Base-by-base conservation (phyloP, 2,329 filamentous ascomycete species). In the Beauveria scarabaeidicola region DNA sequence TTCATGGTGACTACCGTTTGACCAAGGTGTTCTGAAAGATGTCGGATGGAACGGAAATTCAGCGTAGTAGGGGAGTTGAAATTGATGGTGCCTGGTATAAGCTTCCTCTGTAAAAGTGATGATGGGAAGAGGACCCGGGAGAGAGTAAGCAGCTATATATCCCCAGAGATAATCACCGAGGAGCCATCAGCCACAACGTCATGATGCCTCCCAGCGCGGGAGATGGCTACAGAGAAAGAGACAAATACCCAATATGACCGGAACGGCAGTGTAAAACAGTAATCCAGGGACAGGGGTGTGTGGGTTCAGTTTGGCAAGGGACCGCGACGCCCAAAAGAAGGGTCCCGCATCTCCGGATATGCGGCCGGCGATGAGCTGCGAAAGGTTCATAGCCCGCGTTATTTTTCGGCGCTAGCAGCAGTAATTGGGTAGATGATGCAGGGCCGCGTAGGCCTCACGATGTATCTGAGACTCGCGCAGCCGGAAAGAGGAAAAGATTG, bases 1-100 rank as follows among this genome's bases (percentile, higher is more conserved):
- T 70, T 67, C 71, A 73, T 72, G 44, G 44, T 63, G 51, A 38
- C 58, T 41, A 38, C 13, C 6, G 13, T 15, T 36, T 36, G 13
- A 15, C 5, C 5, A 15, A 15, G 2, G 32, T 13, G 11, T 36
- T 36, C 3, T 15, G 5, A 36, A 36, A 6, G 32, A 36, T 6
- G 32, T 36, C 5, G 5, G 5, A 36, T 15, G 11, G 32, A 15
- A 36, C 15, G 5, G 13, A 15, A 36, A 5, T 5, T 36, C 13
- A 36, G 13, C 32, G 32, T 5, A 5, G 46, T 32, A 19, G 10
- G n/a, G 21, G 6, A n/a, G 23, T 32, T 50, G 23, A 32, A 29
- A 10, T 27, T n/a, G 43, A 10, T 19, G 25, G 40, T 32, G 15
- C 5, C 4, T 29, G 6, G 1, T 5, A 15, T 11, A n/a, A 15